Conservation (phyloP, 805 yeast genomes). For the Saccharomycopsis guyanensis region DNA sequence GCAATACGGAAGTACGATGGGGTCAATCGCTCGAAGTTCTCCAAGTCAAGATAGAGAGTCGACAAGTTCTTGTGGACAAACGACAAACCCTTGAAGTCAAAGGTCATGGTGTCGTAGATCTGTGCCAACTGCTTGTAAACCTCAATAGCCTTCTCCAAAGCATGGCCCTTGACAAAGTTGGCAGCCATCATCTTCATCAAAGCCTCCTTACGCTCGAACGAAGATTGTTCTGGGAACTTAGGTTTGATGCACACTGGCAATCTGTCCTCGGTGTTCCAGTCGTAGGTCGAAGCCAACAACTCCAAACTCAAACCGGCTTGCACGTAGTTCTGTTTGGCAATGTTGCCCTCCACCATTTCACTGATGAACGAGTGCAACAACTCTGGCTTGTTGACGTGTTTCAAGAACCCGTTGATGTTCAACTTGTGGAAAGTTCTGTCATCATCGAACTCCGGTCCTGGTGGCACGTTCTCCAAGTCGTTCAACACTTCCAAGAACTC, state of each 20-base stretch:
- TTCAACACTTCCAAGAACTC: slow-evolving; percentile 58
- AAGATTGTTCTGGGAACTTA: slow-evolving; percentile 68
- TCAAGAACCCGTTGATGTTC: slow-evolving; percentile 66
- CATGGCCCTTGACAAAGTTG: slow-evolving; percentile 61
- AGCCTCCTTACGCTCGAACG: slow-evolving; percentile 74
- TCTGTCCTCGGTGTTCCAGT: slow-evolving; percentile 56
- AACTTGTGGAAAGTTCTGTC: slow-evolving; percentile 77
- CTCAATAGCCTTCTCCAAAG: slow-evolving; percentile 73
- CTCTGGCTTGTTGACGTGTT: slow-evolving; percentile 74
- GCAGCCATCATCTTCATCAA: slow-evolving; percentile 63
- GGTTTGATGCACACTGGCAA: slow-evolving; percentile 57
- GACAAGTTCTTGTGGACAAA: slow-evolving; percentile 62
- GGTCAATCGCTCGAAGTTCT: slow-evolving; percentile 59
- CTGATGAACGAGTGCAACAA: slow-evolving; percentile 71
- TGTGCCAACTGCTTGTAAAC: slow-evolving; percentile 69
- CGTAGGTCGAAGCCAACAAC: slow-evolving; percentile 65
- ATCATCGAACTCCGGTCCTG: slow-evolving; percentile 76
- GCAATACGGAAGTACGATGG: slow-evolving; percentile 76
- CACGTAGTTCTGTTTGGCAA: slow-evolving; percentile 52
- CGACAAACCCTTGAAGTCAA: slow-evolving; percentile 69
- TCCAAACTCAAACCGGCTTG: slow-evolving; percentile 83
- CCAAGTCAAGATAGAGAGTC: slow-evolving; percentile 57
- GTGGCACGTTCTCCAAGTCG: slow-evolving; percentile 68
- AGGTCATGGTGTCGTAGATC: slow-evolving; percentile 64
- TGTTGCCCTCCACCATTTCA: slow-evolving; percentile 60